Percentiles rank a stretch among this genome's conserved stretches.
phyloP scores from a whole-genome alignment of 352 stramenopile species.

The Nothophytophthora sp. region DNA sequence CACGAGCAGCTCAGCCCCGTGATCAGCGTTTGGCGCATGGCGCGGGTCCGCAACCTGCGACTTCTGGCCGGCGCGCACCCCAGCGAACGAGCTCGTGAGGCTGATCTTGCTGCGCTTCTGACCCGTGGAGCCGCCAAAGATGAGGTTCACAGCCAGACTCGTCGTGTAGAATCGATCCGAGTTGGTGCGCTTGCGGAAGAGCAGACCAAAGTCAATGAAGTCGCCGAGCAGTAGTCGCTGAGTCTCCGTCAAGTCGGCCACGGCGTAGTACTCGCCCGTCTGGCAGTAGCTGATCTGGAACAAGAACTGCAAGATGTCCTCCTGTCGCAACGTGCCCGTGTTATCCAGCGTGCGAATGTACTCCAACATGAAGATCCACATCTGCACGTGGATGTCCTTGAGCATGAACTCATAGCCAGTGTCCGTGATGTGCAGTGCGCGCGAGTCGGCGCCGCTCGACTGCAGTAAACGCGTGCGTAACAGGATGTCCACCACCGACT shows the following conservation, averaged over 20 bases:
- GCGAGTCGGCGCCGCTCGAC: conserved; percentile 49
- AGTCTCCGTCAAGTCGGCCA: conserved; percentile 72
- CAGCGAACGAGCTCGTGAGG: conserved; percentile 50
- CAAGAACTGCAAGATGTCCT: conserved; percentile 89
- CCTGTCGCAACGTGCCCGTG: conserved; percentile 67
- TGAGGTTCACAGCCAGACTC: conserved; percentile 88
- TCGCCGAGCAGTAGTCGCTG: conserved; percentile 79
- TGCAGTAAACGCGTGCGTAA: conserved; percentile 74
- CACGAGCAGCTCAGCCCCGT: conserved; percentile 52
- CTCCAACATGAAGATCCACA: conserved; percentile 92
- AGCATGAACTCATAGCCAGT: conserved; percentile 93
- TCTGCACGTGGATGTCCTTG: conserved; percentile 91
- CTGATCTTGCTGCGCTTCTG: conserved; percentile 56
- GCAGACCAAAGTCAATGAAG: conserved; percentile 87
- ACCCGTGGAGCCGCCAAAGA: conserved; percentile 79
- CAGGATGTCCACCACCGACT: conserved; percentile 75
- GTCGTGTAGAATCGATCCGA: conserved; percentile 89
- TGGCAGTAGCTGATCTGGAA: conserved; percentile 91
- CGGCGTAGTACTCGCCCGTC: conserved; percentile 84
- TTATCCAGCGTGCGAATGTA: conserved; percentile 87
- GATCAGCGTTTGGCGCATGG: conserved; percentile 30
- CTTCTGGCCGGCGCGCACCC: conserved; percentile 39
- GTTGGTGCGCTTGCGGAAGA: conserved; percentile 64
- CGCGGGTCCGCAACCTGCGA: conserved; percentile 42
- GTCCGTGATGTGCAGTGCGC: conserved; percentile 84